Percentiles rank a stretch among this genome's conserved stretches.
Conservation (phyloP, 2,329 filamentous ascomycete genomes). For the Elsinoe arachidis region DNA sequence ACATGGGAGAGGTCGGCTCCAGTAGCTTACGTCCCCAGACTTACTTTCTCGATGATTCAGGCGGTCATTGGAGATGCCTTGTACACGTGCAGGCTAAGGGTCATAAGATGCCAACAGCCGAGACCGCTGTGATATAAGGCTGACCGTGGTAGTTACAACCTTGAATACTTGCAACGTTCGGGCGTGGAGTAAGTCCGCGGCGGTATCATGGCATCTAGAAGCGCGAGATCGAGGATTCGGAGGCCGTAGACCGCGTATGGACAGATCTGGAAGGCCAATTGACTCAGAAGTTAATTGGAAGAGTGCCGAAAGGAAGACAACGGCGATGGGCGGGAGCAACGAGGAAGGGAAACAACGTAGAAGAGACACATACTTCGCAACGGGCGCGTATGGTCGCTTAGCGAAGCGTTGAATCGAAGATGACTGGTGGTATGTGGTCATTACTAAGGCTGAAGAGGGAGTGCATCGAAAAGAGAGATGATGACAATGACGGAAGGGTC, state of each 20-base stretch:
- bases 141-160: background rate
- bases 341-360: background rate
- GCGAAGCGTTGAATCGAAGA: slow-evolving; percentile 2
- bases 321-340: background rate
- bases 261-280: background rate
- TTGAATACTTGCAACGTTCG: background rate
- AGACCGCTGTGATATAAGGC: too few species aligned
- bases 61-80: too few species aligned
- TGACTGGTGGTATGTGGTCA: background rate
- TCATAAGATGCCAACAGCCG: too few species aligned
- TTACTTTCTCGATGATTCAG: too few species aligned
- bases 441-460: background rate
- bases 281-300: background rate
- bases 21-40: too few species aligned
- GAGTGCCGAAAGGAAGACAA: background rate
- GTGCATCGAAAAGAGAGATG: too few species aligned
- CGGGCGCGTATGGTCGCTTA: background rate
- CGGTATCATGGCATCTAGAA: background rate
- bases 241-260: background rate
- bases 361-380: background rate
- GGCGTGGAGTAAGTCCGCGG: background rate
- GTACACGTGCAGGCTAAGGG: too few species aligned
- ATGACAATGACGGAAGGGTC: too few species aligned
- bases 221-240: background rate
- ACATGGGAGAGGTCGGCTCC: background rate